Percentiles rank a stretch among this genome's conserved stretches.
Evolutionary conservation across 306 rosid genomes (phyloP).

Genomic region (Cucumis cinereus): DNA sequence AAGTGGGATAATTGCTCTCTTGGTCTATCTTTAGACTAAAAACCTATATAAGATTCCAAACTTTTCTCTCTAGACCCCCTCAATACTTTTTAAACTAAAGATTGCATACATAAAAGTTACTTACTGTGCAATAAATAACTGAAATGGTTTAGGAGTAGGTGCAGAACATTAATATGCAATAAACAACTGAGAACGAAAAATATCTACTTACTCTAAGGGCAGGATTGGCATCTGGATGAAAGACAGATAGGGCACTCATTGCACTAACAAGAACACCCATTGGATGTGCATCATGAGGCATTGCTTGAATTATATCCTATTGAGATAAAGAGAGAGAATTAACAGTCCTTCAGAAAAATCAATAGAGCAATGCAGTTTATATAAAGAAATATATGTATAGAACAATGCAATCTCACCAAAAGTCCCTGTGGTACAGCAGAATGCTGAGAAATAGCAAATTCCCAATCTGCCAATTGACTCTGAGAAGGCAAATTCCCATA

Average conservation of each 20-base stretch:
- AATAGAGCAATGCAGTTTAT: neutral
- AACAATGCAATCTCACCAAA: constrained; percentile 32
- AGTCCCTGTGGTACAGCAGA: constrained; percentile 86
- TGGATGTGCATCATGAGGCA: constrained; percentile 98
- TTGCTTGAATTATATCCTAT: constrained; percentile 74
- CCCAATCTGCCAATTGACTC: constrained; percentile 65
- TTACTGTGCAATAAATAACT: too few species aligned
- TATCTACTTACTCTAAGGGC: constrained; percentile 55
- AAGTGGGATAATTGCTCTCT: neutral
- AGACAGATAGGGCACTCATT: constrained; percentile 75
- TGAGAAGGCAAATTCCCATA: constrained; percentile 84
- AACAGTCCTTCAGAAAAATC: neutral
- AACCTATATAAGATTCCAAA: neutral
- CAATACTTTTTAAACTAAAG: neutral
- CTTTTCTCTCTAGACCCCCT: neutral
- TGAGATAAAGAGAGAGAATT: constrained; percentile 8
- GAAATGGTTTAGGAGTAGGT: neutral
- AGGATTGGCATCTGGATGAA: constrained; percentile 88
- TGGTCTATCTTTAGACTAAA: neutral
- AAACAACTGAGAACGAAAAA: neutral
- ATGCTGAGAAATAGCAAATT: constrained; percentile 74
- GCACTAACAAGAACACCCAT: constrained; percentile 89
- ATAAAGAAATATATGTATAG: neutral
- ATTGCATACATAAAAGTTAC: neutral
- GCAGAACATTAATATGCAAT: neutral